Percentiles rank a stretch among this genome's conserved stretches.
Evolutionary conservation across 2,329 filamentous ascomycete genomes (phyloP).

Genomic region (Graphium sp.): DNA sequence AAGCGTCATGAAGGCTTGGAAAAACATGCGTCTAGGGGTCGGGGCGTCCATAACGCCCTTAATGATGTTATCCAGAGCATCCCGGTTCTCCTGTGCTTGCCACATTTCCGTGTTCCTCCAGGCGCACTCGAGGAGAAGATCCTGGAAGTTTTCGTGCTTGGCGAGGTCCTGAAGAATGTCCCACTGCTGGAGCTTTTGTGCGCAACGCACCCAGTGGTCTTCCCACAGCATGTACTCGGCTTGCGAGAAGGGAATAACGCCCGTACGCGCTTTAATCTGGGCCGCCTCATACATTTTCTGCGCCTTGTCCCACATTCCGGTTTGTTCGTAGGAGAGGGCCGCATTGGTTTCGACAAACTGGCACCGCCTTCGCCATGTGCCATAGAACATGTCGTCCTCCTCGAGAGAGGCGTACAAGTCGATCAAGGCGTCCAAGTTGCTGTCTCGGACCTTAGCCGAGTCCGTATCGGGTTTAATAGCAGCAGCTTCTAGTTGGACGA

Average conservation of each 20-base stretch:
- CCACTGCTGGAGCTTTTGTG: conserved; percentile 97
- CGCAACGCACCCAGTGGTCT: conserved; percentile 96
- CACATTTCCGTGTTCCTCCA: conserved; percentile 96
- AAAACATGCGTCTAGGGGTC: conserved; percentile 84
- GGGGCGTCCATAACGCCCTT: conserved; percentile 97
- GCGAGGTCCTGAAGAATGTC: conserved; percentile 95
- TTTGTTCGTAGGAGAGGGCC: conserved; percentile 93
- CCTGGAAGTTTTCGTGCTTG: conserved; percentile 97
- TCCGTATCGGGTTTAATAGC: conserved; percentile 75
- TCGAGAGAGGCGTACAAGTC: conserved; percentile 82
- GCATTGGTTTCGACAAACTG: conserved; percentile 97
- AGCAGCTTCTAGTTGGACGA: conserved; percentile 77
- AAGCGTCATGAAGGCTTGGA: conserved; percentile 95
- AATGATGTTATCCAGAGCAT: conserved; percentile 81
- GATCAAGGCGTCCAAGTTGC: conserved; percentile 88
- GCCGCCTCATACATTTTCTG: conserved; percentile 93
- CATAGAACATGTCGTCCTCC: conserved; percentile 95
- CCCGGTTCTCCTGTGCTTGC: conserved; percentile 70
- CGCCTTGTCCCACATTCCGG: conserved; percentile 98
- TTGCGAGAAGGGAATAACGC: conserved; percentile 88
- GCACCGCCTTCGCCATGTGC: conserved; percentile 86
- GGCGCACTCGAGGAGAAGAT: conserved; percentile 83
- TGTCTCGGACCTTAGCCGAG: conserved; percentile 72
- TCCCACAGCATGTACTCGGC: conserved; percentile 99
- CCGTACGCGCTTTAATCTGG: conserved; percentile 91